Evolutionary conservation across 2,329 filamentous ascomycete species (phyloP), one percentile per base, ranked within the genome.

Genomic region (Oidium heveae): DNA sequence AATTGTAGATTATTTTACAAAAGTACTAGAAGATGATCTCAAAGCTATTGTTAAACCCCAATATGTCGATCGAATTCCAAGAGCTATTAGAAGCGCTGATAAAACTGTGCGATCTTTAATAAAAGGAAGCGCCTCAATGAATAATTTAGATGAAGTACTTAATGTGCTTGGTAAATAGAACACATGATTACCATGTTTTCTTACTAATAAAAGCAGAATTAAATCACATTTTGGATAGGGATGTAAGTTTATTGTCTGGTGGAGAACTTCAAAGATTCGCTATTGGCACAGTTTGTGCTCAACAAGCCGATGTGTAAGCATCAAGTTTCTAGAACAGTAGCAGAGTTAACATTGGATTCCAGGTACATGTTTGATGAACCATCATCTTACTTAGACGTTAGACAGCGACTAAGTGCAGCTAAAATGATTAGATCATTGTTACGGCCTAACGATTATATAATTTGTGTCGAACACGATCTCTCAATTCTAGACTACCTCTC

Each of bases 291-390:
- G 87, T 94, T 59, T 94, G 88, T 64, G 88, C 96, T 22, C 89
- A 96, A 68, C 80, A 94, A 64, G 89, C 89, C 61, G 91, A 98
- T 68, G 86, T 94, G 72, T 79, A 72, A 65, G 74, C 39, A 41
- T 32, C 13, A 16, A 9, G 9, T 2, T n/a, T 44, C 16, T 16
- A 51, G 15, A 7, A 33, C 1, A 15, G 20, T 33, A 15, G 43
- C 39, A n/a, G 16, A 36, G 51, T 57, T 52, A 56, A 55, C 51
- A 34, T 44, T 49, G 28, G 28, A 51, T 52, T 54, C 1, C 60
- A 77, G 72, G 12, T 98, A 98, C 75, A 96, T 98, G 91, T 98
- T 98, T 65, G 91, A 98, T 69, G 91, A 98, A 73, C 93, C 93
- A 18, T 96, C 89, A 43, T 98, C 91, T 39, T 98, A 95, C 70